Conservation (phyloP, 345 rosid genomes). For the Pugionium dolabratum region DNA sequence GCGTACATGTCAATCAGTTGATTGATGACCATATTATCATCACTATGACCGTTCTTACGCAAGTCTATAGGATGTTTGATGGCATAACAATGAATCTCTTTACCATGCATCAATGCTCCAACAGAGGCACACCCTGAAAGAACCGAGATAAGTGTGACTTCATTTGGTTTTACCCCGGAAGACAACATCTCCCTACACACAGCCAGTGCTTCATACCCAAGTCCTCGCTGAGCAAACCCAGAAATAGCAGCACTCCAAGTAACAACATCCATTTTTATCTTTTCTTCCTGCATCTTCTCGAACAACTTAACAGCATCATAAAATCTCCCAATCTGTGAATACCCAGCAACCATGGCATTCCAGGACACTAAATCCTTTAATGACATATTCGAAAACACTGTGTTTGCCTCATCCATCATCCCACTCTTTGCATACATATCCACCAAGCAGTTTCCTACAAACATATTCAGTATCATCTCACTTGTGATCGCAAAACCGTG, state of each 20-base stretch:
- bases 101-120: constrained; percentile 68
- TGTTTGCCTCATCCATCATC: constrained; percentile 61
- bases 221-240: constrained; percentile 76
- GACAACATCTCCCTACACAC: constrained; percentile 70
- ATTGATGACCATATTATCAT: constrained; percentile 59
- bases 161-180: constrained; percentile 57
- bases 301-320: constrained; percentile 62
- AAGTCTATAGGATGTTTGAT: constrained; percentile 55
- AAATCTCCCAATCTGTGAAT: constrained; percentile 68
- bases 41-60: constrained; percentile 42
- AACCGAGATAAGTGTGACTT: constrained; percentile 69
- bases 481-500: constrained; percentile 59
- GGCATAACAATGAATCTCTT: constrained; percentile 70
- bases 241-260: constrained; percentile 90
- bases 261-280: constrained; percentile 66
- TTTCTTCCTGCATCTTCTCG: constrained; percentile 62
- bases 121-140: constrained; percentile 84
- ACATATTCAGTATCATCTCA: constrained; percentile 58
- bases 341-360: constrained; percentile 87
- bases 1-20: constrained; percentile 82
- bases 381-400: constrained; percentile 56
- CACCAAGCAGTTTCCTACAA: constrained; percentile 70
- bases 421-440: constrained; percentile 87
- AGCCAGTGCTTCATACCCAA: constrained; percentile 64
- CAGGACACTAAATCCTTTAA: constrained; percentile 81